Evolutionary conservation across 345 rosid genomes (phyloP).

Genomic region (Alliaria petiolata): DNA sequence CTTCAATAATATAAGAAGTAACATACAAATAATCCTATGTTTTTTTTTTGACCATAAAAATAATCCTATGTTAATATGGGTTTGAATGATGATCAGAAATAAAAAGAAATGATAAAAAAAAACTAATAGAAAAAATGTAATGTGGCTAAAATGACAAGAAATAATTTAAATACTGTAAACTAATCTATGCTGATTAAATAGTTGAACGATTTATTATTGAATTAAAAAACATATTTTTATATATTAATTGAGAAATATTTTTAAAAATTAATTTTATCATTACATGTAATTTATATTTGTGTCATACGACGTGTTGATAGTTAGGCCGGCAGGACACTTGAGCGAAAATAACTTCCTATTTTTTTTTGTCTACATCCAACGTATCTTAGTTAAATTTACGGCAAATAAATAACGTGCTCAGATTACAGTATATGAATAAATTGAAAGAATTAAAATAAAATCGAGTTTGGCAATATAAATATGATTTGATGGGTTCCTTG

Average conservation of each 20-base stretch:
- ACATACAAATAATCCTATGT: too few relatives aligned
- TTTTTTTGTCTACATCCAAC: neutral
- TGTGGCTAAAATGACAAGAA: too few relatives aligned
- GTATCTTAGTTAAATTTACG: neutral
- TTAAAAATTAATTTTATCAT: too few relatives aligned
- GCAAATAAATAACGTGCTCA: neutral
- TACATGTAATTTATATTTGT: too few relatives aligned
- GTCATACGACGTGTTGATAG: too few relatives aligned
- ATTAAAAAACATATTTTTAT: too few relatives aligned
- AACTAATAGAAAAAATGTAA: neutral
- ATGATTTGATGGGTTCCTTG: conserved; percentile 58
- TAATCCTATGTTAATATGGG: neutral
- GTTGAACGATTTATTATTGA: neutral
- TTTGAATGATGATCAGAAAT: neutral
- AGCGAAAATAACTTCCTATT: neutral
- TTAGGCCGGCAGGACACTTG: neutral
- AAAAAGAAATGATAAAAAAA: neutral
- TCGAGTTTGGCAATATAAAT: conserved; percentile 22
- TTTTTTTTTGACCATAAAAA: too few relatives aligned
- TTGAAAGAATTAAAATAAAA: neutral
- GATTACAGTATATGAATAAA: neutral
- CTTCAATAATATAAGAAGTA: neutral
- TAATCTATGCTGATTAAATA: neutral
- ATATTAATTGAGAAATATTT: too few relatives aligned
- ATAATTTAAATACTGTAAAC: neutral